Percentiles rank a stretch among this genome's conserved stretches.
Conservation (phyloP, 805 yeast species). For the Ogataea corticis region DNA sequence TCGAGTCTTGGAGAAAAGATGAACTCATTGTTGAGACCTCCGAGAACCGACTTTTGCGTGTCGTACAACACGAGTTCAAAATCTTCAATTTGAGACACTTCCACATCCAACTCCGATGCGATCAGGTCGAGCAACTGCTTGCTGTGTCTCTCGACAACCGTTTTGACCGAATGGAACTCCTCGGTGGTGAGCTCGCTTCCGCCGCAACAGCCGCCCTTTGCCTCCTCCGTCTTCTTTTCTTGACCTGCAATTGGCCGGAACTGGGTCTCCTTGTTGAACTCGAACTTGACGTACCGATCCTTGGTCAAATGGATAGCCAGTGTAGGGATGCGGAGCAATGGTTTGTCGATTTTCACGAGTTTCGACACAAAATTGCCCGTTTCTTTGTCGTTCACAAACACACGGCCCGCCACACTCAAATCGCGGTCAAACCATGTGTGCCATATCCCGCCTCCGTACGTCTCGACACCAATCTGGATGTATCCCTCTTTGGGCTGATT, state of each 20-base stretch:
- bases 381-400: slow-evolving; percentile 55
- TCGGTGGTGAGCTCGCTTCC: slow-evolving; percentile 51
- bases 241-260: slow-evolving; percentile 81
- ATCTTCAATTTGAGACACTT: slow-evolving; percentile 69
- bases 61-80: slow-evolving; percentile 87
- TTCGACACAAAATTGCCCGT: slow-evolving; percentile 57
- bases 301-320: slow-evolving; percentile 90
- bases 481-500: slow-evolving; percentile 71
- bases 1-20: slow-evolving; percentile 90
- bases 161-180: slow-evolving; percentile 64
- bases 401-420: slow-evolving; percentile 88
- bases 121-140: slow-evolving; percentile 65
- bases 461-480: slow-evolving; percentile 88
- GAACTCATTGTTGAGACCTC: slow-evolving; percentile 89
- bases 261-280: slow-evolving; percentile 86
- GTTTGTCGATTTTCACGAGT: slow-evolving; percentile 77
- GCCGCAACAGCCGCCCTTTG: slow-evolving; percentile 43
- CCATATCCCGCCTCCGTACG: slow-evolving; percentile 95
- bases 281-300: slow-evolving; percentile 74
- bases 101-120: slow-evolving; percentile 61
- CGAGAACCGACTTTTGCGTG: slow-evolving; percentile 77
- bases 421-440: slow-evolving; percentile 98
- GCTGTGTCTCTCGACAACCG: slow-evolving; percentile 75
- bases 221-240: slow-evolving; percentile 1
- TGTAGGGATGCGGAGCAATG: slow-evolving; percentile 88